Base-by-base conservation (phyloP, 495 filamentous ascomycete species). In the Cladorrhinum samala region DNA sequence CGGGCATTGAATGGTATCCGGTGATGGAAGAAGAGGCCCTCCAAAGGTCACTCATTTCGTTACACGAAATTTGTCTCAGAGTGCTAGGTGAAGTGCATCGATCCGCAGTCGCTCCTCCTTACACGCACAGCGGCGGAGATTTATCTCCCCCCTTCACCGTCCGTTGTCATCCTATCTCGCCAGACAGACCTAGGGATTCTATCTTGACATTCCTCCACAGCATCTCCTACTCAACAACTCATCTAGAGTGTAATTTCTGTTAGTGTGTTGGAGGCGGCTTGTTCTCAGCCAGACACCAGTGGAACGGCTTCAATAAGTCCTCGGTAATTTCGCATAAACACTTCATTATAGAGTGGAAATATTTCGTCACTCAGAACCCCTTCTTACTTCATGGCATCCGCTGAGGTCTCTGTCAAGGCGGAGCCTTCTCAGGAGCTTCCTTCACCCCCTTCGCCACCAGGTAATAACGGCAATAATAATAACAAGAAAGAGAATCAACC, bases 401-500 rank as follows among this genome's bases (percentile, higher is more conserved):
- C 27, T 23, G 18, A 21, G 14, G 42, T 21, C 18, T 14, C 42
- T 23, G 5, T 45, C 19, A 42, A 43, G 18, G 19, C 45, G 1
- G 43, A 36, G 9, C 30, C 50, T 7, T 20, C 59, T 24, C 30
- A 61, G 37, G 47, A 61, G 23, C 38, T 62, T 33, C 55, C 54
- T 13, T 49, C 55, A 2, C 33, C 24, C 9, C 33, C 59, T 9
- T 46, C 60, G 18, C 51, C 53, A 0, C 13, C 50, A 0, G 37
- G 49, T 18, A 53, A 16, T 17, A 9, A 49, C 11, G 46, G 46
- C 19, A 36, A 56, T 46, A 55, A 66, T 13, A 67, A 63, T 18
- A 66, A 71, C 37, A 51, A 58, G 33, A 56, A 54, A 36, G 49
- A 55, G n/a, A 65, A 69, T 46, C 53, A 56, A 33, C 54, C 51